Percentiles rank a stretch among this genome's conserved stretches.
Conservation (phyloP, 352 stramenopile genomes). For the Phytophthora macrochlamydospora region DNA sequence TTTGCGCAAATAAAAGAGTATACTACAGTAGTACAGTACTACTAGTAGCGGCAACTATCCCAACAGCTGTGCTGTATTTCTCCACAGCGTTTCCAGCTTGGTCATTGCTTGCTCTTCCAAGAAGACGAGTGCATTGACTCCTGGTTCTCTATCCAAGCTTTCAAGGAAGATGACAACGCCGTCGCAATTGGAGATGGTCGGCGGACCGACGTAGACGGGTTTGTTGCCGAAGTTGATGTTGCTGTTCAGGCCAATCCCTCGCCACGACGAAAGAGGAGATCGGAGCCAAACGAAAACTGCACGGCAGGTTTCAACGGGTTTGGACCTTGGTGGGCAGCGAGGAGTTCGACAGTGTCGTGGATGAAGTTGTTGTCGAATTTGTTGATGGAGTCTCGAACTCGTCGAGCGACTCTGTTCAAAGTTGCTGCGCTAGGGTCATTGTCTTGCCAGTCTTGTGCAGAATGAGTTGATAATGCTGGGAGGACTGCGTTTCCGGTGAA, state of each 20-base stretch:
- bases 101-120: neutral
- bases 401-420: conserved; percentile 4
- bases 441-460: conserved; percentile 1
- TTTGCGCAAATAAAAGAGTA: neutral
- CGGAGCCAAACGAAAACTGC: conserved; percentile 6
- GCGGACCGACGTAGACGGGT: conserved; percentile 9
- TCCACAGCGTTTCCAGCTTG: neutral
- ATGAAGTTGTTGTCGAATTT: conserved; percentile 18
- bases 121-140: conserved; percentile 11
- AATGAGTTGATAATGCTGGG: conserved; percentile 10
- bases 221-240: conserved; percentile 14
- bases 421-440: neutral
- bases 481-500: conserved; percentile 15
- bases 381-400: conserved; percentile 7
- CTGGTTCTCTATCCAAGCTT: neutral
- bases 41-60: neutral
- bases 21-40: neutral
- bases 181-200: conserved; percentile 6
- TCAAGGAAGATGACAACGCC: conserved; percentile 20
- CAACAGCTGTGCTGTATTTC: neutral
- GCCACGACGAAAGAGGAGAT: conserved; percentile 22
- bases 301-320: neutral
- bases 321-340: conserved; percentile 5
- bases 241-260: conserved; percentile 1
- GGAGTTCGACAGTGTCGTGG: conserved; percentile 8